Percentiles rank a stretch among this genome's conserved stretches.
Conservation (phyloP, 345 rosid species). For the Lepidium aucheri region DNA sequence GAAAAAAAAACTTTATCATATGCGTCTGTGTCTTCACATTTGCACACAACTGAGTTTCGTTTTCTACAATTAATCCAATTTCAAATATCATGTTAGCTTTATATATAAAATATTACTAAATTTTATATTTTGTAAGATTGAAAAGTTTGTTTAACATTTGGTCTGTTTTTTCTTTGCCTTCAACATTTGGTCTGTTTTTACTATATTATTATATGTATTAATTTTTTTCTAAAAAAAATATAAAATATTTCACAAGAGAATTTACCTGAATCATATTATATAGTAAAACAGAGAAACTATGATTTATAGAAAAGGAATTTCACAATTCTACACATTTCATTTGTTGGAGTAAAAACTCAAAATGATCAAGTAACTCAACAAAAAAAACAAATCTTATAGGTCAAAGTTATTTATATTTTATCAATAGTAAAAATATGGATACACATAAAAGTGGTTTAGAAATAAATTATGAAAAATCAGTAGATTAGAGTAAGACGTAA, state of each 20-base stretch:
- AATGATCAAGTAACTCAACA: not conserved
- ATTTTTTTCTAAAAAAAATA: too few relatives aligned
- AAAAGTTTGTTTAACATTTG: too few relatives aligned
- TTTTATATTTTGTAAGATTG: not conserved
- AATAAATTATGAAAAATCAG: not conserved
- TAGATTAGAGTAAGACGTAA: not conserved
- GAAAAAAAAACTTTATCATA: constrained; percentile 9
- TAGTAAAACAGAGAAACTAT: too few relatives aligned
- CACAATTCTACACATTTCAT: too few relatives aligned
- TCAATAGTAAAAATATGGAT: not conserved
- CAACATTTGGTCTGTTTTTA: too few relatives aligned
- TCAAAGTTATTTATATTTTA: not conserved
- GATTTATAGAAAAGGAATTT: too few relatives aligned
- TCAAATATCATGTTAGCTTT: not conserved
- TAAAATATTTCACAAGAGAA: too few relatives aligned
- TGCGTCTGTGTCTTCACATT: constrained; percentile 7
- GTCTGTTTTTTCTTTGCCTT: too few relatives aligned
- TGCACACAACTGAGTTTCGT: constrained; percentile 17
- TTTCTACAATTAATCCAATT: not conserved
- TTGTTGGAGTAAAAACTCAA: not conserved
- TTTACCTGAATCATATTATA: too few relatives aligned
- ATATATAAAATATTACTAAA: not conserved
- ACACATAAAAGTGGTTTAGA: not conserved
- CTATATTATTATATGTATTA: too few relatives aligned
- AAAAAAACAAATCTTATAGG: not conserved